Percentiles rank a stretch among this genome's conserved stretches.
Conservation (phyloP, 352 stramenopile species). For the Phytophthora sansomeana region DNA sequence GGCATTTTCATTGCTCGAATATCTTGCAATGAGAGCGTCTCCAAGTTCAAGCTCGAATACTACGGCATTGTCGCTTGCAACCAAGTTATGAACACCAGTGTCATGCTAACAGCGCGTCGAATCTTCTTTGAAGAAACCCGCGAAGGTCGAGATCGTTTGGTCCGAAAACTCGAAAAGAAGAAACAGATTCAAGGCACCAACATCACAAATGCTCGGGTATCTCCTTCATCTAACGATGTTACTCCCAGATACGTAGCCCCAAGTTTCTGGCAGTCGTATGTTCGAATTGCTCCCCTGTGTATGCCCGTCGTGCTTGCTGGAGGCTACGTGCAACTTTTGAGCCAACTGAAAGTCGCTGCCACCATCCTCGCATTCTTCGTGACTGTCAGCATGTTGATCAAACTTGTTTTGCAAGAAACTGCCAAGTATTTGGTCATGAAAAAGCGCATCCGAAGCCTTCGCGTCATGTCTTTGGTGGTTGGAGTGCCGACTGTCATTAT, state of each 20-base stretch:
- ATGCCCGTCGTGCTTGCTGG: background rate
- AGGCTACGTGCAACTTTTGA: too few species aligned
- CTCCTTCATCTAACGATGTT: background rate
- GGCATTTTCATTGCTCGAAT: conserved; percentile 7
- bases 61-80: too few species aligned
- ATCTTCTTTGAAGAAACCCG: conserved; percentile 26
- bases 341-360: background rate
- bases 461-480: conserved; percentile 41
- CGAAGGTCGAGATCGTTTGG: conserved; percentile 8
- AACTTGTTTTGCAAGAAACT: conserved; percentile 36
- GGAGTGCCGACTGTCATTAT: conserved; percentile 47
- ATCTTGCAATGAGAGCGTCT: background rate
- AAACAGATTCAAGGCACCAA: too few species aligned
- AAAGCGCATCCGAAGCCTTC: conserved; percentile 26
- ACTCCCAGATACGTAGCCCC: background rate
- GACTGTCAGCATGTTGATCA: too few species aligned
- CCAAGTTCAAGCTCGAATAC: conserved; percentile 24
- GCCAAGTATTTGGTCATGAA: conserved; percentile 14
- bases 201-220: too few species aligned
- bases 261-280: background rate
- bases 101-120: too few species aligned
- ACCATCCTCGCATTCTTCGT: conserved; percentile 14
- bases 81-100: too few species aligned
- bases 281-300: background rate
- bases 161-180: background rate